A percentile compares a stretch with the other conserved stretches of the same genome.
Conservation (phyloP, 208 protist genomes). For the Trichomonas gallinae region DNA sequence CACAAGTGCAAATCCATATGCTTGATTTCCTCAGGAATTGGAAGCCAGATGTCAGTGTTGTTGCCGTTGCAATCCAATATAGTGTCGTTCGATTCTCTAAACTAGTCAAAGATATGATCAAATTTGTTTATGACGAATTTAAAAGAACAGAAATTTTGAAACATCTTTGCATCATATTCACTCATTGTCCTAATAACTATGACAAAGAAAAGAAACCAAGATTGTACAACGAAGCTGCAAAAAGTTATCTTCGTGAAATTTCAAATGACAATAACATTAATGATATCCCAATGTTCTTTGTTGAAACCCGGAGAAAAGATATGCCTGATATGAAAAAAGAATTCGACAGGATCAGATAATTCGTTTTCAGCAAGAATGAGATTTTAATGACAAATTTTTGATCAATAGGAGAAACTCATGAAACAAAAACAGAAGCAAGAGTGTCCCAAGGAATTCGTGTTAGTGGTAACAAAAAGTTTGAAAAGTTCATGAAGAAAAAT, state of each 20-base stretch:
- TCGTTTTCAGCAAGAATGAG: background rate
- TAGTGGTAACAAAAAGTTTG: background rate
- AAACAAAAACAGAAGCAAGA: background rate
- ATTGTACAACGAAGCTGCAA: background rate
- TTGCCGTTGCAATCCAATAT: background rate
- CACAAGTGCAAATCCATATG: background rate
- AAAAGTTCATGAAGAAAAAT: too few species aligned
- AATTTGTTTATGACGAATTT: background rate
- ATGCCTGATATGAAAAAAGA: background rate
- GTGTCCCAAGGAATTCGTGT: background rate
- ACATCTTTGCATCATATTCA: background rate
- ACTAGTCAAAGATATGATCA: background rate
- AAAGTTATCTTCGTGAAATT: background rate
- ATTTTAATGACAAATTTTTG: background rate
- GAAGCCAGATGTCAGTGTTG: background rate
- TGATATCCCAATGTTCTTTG: background rate
- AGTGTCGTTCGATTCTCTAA: background rate
- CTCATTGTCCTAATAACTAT: background rate
- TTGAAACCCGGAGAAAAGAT: background rate
- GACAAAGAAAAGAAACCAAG: background rate
- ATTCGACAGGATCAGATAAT: background rate
- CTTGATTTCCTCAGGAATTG: background rate
- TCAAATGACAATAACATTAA: background rate
- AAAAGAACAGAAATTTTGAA: background rate
- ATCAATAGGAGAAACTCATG: background rate